phyloP scores from a whole-genome alignment of 768 basidiomycete species.

The Scleroderma citrinum region DNA sequence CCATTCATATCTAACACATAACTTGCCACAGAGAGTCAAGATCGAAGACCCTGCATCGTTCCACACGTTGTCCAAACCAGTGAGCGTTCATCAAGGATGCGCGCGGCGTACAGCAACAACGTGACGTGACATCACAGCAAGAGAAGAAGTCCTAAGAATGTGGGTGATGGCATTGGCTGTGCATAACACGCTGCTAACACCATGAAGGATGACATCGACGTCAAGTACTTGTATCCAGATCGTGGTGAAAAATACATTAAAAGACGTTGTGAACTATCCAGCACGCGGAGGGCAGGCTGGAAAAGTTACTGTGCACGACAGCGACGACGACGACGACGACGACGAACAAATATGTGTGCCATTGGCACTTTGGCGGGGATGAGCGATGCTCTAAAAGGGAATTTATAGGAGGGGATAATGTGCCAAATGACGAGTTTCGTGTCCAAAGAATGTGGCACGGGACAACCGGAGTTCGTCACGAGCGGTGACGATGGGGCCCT shows the following conservation, averaged over 20 bases:
- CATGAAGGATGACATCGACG: neutral
- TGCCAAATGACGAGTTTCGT: slow-evolving; percentile 18
- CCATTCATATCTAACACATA: no score
- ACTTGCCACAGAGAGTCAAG: no score
- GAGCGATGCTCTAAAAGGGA: neutral
- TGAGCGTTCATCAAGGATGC: no score
- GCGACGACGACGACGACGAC: neutral
- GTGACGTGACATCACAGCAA: neutral
- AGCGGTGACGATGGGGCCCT: slow-evolving; percentile 39
- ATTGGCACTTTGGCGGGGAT: slow-evolving; percentile 1
- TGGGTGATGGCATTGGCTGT: neutral
- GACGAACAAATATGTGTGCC: neutral
- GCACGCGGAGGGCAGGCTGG: neutral
- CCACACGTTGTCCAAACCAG: no score
- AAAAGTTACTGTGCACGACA: neutral
- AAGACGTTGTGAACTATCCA: neutral
- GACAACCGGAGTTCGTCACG: slow-evolving; percentile 35
- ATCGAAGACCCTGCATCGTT: no score
- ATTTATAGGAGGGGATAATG: slow-evolving; percentile 3
- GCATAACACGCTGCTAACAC: neutral
- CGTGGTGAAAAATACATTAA: neutral
- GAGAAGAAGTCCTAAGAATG: neutral
- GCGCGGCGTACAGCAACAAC: neutral
- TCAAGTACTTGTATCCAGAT: neutral
- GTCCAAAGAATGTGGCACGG: slow-evolving; percentile 28